A percentile compares a stretch with the other conserved stretches of the same genome.
These are phyloP conservation scores for Straminergon stramineum DNA, from an alignment of 225 moss, liverwort and hornwort species.

Conservation along the genomic window DNA sequence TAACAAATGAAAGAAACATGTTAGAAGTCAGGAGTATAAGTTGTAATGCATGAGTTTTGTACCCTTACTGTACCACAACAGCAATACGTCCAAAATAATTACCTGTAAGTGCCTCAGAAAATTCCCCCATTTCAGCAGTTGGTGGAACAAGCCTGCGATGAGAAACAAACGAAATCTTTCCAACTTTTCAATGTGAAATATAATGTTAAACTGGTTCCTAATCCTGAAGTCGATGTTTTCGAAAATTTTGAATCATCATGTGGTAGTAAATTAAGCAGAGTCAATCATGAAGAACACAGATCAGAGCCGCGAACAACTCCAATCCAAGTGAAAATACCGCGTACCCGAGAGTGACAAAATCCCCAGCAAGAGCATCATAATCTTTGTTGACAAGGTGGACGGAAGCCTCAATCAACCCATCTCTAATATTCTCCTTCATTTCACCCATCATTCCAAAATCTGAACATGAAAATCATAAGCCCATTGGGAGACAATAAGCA, in stretches of 20 bases:
- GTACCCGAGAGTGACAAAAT: conserved; percentile 96
- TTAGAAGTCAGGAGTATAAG: neutral
- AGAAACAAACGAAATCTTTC: neutral
- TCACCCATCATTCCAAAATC: conserved; percentile 99
- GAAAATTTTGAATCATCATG: neutral
- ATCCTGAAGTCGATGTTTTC: neutral
- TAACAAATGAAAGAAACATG: neutral
- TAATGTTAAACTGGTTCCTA: neutral
- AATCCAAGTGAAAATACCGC: neutral
- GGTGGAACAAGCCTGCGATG: conserved; percentile 45
- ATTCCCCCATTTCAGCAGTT: conserved; percentile 37
- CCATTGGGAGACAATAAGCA: neutral
- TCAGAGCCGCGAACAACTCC: neutral
- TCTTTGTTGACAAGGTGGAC: conserved; percentile 93
- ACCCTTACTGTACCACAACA: neutral
- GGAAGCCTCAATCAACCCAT: conserved; percentile 83
- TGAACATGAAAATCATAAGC: conserved; percentile 8
- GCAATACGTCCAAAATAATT: neutral
- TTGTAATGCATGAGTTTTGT: neutral
- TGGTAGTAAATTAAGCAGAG: neutral
- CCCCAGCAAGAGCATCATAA: conserved; percentile 76
- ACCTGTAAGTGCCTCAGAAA: conserved; percentile 51
- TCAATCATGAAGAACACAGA: neutral
- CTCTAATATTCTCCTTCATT: conserved; percentile 70
- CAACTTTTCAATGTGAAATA: neutral